Evolutionary conservation across 176 grass and related monocot species (phyloP).

Genomic region (Microstegium vimineum): DNA sequence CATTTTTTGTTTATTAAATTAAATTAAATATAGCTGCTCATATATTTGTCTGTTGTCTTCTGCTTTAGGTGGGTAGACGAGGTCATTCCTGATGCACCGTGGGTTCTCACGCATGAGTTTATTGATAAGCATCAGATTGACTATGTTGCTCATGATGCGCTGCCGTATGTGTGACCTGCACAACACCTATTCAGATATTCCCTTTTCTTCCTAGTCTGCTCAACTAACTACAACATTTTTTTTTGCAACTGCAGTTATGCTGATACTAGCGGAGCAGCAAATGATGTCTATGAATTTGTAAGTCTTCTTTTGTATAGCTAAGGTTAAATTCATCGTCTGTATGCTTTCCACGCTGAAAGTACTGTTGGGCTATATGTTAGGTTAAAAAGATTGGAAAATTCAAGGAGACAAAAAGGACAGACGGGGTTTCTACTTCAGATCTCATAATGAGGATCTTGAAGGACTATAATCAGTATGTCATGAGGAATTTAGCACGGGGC

Average conservation of each 20-base stretch:
- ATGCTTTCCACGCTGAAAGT: constrained; percentile 3
- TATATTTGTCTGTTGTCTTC: neutral
- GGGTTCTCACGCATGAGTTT: constrained; percentile 91
- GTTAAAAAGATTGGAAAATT: constrained; percentile 96
- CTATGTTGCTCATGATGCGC: constrained; percentile 83
- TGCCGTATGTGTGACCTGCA: constrained; percentile 51
- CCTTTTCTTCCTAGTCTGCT: neutral
- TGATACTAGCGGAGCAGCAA: constrained; percentile 77
- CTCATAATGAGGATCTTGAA: constrained; percentile 99
- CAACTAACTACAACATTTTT: neutral
- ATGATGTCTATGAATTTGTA: constrained; percentile 97
- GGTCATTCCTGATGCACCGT: constrained; percentile 95
- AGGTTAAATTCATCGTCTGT: neutral
- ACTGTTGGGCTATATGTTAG: constrained; percentile 28
- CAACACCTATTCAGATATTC: neutral
- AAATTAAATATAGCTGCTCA: neutral
- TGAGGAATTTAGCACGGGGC: constrained; percentile 89
- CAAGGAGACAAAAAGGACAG: constrained; percentile 92
- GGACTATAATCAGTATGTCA: constrained; percentile 98
- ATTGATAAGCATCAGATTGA: constrained; percentile 86
- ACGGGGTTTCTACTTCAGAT: constrained; percentile 93
- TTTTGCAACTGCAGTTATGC: constrained; percentile 58
- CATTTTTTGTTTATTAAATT: neutral
- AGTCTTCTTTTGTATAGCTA: constrained; percentile 14
- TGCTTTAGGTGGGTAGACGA: constrained; percentile 88